Percentiles rank a stretch among this genome's conserved stretches.
Evolutionary conservation across 148 eudicot species (phyloP).

Genomic region (Bassia scoparia): DNA sequence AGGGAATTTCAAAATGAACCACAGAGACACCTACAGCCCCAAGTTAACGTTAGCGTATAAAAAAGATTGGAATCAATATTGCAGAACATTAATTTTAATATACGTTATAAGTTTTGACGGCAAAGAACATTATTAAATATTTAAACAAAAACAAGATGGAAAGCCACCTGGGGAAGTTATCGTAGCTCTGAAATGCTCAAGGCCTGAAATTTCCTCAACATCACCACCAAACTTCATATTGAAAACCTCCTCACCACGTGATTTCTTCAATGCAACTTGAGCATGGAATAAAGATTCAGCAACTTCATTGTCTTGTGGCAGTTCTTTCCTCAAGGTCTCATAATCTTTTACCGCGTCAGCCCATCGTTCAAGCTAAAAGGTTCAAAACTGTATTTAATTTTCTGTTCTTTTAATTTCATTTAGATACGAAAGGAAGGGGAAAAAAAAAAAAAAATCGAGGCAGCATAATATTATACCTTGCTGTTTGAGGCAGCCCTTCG

Average conservation of each 20-base stretch:
- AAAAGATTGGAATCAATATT: neutral
- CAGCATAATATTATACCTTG: slow-evolving; percentile 51
- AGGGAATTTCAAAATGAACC: slow-evolving; percentile 52
- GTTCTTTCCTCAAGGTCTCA: slow-evolving; percentile 60
- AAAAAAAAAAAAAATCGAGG: neutral
- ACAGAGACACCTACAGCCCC: slow-evolving; percentile 57
- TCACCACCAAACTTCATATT: slow-evolving; percentile 83
- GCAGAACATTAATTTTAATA: neutral
- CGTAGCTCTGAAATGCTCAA: slow-evolving; percentile 71
- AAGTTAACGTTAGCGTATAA: neutral
- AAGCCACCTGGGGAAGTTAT: slow-evolving; percentile 59
- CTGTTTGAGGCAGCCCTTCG: slow-evolving; percentile 76
- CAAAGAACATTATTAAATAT: no score
- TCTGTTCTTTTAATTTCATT: neutral
- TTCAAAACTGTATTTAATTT: neutral
- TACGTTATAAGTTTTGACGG: no score
- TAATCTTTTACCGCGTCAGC: slow-evolving; percentile 82
- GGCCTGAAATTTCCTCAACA: slow-evolving; percentile 53
- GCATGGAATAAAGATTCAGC: slow-evolving; percentile 84
- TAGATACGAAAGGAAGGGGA: neutral
- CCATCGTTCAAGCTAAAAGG: slow-evolving; percentile 73
- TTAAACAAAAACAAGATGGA: neutral
- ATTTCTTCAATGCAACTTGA: slow-evolving; percentile 76
- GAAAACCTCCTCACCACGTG: slow-evolving; percentile 65
- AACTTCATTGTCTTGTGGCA: slow-evolving; percentile 66